Evolutionary conservation across 2,329 filamentous ascomycete genomes (phyloP), one percentile per base, ranked within the genome.

Genomic region (Fusarium sp.): DNA sequence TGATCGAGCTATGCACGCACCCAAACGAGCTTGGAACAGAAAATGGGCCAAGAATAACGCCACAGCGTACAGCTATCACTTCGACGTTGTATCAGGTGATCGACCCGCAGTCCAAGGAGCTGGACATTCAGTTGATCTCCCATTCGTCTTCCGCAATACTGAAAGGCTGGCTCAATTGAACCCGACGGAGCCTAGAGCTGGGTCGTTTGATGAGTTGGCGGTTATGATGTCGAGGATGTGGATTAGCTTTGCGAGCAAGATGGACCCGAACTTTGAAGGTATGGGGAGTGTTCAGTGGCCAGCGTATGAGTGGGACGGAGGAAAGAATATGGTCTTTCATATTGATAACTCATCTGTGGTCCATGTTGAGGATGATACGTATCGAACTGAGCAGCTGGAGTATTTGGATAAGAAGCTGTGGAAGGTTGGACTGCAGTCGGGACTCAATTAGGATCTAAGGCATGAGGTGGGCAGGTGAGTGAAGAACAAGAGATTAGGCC

Each of bases 331-430:
- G 11, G 65, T 72, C 1, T 72, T 72, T 20, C 69, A 70, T 11
- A 70, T 72, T 11, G 54, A 59, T 11, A 52, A 70, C 2, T 62
- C 53, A 11, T 62, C 65, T 1, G 42, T 72, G 25, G 20, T 33
- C 0, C 44, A 72, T 33, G 17, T 70, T 10, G 69, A 72, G 15
- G 49, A 62, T 9, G 70, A 72, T 3, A 56, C 38, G 0, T 72
- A 66, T 35, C 41, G 70, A 3, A 70, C 39, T 7, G 70, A 70
- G 13, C 70, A 72, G 41, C 25, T 72, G 5, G 70, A 72, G 6
- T 72, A 72, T 22, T 20, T 72, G n/a, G 44, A 72, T 10, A 17
- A 53, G n/a, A 72, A 72, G 39, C 2, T 72, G 17, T 72, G 70
- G 65, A 62, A 65, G 22, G 49, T 45, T 17, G 55, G n/a, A 0